Evolutionary conservation across 768 basidiomycete species (phyloP), one percentile per base, ranked within the genome.

Genomic region (Mrakia blollopis): DNA sequence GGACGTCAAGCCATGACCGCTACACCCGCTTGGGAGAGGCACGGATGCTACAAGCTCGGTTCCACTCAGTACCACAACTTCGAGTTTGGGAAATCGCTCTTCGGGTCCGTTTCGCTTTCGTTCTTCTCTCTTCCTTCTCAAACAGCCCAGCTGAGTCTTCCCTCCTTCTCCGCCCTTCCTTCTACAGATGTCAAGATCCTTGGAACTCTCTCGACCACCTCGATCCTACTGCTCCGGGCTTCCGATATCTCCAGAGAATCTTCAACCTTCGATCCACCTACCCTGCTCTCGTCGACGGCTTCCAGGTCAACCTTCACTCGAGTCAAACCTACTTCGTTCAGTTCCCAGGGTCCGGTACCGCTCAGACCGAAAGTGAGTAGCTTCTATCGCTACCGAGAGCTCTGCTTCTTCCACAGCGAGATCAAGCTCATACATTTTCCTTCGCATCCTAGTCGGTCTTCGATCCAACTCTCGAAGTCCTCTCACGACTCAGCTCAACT

Each of bases 191-290:
- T 82, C 80, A 90, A 60, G 93, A 96, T 81, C 89, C 91, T 80
- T 93, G 91, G 92, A 95, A 96, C 82, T 88, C 91, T 4, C 88
- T 95, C 41, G 94, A 97, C 80, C 94, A 97, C 83, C 96, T 96
- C 82, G 94, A 97, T 83, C 93, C 93, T 18, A 74, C 77, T 28
- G 44, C 76, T 28, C 60, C 71, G 21, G 71, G 71, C 37, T 77
- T 73, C 71, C 62, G 71, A 32, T 77, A 95, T 93, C 6, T 85
- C 89, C 28, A 78, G 44, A 90, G 92, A 80, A 87, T 87, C 47
- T 83, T 90, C 76, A 86, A 88, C 80, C 86, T 96, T 50, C 90
- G 94, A 47, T 82, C 83, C 9, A 83, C 85, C 16, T 96, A 91
- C 83, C 88, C 86, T 28, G 86, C 91, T 3, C 86, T 96, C 11